Base-by-base conservation (phyloP, 2,329 filamentous ascomycete genomes). In the Dactylellina haptotyla region DNA sequence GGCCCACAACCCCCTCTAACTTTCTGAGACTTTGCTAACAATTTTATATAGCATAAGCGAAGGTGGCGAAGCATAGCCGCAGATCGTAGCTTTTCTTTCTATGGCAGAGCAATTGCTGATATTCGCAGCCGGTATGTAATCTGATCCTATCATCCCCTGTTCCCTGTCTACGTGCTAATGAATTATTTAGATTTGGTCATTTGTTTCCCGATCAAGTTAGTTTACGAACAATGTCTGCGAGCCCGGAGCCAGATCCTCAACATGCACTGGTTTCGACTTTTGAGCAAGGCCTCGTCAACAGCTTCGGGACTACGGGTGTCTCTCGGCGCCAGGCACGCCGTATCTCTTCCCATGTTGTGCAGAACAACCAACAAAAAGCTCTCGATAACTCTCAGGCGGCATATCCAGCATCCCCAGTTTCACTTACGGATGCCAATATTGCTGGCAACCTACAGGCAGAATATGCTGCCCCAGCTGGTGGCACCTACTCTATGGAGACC, bases 221-320 rank as follows among this genome's bases (percentile, higher is more conserved):
- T 20, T 34, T 20, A 25, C 34, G 34, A 5, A 26, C 46, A 16
- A 18, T 2, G 2, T 54, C 45, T 4, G 18, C 25, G 43, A 45
- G 23, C 26, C 34, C 67, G 5, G 57, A 56, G n/a, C 28, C 39
- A n/a, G 48, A 43, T 16, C 43, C 43, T 4, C 32, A 16, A 1
- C 25, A 61, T 37, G 5, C 10, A n/a, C 67, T 51, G 32, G 25
- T 43, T 10, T 51, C 58, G 18, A 32, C 37, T 5, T 72, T 72
- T 28, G 50, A 72, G 30, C 45, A 58, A 45, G 67, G 67, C 2
- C 53, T 72, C 23, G n/a, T 54, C 59, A 72, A 72, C 20, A 16
- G 26, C 16, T 72, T 72, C 18, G 67, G 59, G 16, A 71, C 66
- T n/a, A 34, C 34, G 14, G 66, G 66, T 6, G 57, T 57, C 10